Percentiles rank a stretch among this genome's conserved stretches.
These are phyloP conservation scores for Paramecium sexaurelia DNA, from an alignment of 73 alveolate genomes.

Conservation along the genomic window DNA sequence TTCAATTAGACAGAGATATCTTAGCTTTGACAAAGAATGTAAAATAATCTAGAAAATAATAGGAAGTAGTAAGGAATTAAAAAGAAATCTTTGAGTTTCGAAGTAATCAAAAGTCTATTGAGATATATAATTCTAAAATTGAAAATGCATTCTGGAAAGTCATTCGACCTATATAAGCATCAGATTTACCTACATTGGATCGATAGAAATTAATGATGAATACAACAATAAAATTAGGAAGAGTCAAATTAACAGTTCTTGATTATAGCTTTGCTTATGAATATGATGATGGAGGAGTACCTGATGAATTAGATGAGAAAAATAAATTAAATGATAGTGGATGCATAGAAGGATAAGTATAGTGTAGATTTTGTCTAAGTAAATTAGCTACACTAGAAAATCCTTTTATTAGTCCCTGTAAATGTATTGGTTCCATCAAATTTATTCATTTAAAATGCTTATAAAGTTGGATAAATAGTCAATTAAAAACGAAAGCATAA, in stretches of 20 bases:
- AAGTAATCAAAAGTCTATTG: neutral
- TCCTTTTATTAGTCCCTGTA: slow-evolving; percentile 64
- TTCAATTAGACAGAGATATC: slow-evolving; percentile 32
- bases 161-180: slow-evolving; percentile 35
- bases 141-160: slow-evolving; percentile 44
- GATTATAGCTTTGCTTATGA: slow-evolving; percentile 59
- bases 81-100: slow-evolving; percentile 21
- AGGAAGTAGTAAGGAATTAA: slow-evolving; percentile 51
- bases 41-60: neutral
- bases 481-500: slow-evolving; percentile 45
- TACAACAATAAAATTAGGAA: slow-evolving; percentile 34
- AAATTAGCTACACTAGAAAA: slow-evolving; percentile 49
- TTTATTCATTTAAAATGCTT: slow-evolving; percentile 61
- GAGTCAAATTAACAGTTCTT: slow-evolving; percentile 41
- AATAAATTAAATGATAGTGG: slow-evolving; percentile 46
- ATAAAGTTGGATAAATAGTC: slow-evolving; percentile 57
- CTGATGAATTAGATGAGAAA: slow-evolving; percentile 48
- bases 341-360: neutral
- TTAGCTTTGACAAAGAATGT: slow-evolving; percentile 51
- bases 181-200: slow-evolving; percentile 45
- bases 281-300: slow-evolving; percentile 45
- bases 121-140: neutral
- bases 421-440: slow-evolving; percentile 48
- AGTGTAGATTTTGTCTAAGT: slow-evolving; percentile 60
- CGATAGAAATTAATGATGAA: neutral